Conservation (phyloP, 2,329 filamentous ascomycete genomes). For the Tolypocladium capitatum region DNA sequence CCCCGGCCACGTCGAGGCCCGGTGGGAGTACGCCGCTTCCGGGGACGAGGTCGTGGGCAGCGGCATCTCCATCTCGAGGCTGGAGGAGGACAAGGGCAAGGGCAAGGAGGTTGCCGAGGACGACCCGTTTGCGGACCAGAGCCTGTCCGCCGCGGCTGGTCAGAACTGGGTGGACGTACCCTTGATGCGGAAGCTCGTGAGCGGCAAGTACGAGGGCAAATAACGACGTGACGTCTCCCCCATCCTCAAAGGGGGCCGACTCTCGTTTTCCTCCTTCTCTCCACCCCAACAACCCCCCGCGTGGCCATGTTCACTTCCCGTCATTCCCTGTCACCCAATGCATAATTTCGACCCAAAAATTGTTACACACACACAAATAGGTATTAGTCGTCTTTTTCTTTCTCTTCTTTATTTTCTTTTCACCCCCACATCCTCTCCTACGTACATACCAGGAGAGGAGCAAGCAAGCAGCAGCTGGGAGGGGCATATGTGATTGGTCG, state of each 20-base stretch:
- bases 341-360: neutral
- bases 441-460: neutral
- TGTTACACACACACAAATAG: neutral
- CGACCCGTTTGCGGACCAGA: constrained; percentile 56
- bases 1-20: constrained; percentile 66
- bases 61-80: constrained; percentile 51
- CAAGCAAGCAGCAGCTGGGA: no score
- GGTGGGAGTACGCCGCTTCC: constrained; percentile 51
- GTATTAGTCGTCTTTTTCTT: neutral
- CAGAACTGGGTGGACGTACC: constrained; percentile 54
- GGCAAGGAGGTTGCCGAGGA: constrained; percentile 35
- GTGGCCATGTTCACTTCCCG: neutral
- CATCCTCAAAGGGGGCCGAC: neutral
- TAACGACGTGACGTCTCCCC: neutral
- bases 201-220: constrained; percentile 59
- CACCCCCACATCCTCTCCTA: neutral
- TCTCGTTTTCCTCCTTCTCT: neutral
- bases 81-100: constrained; percentile 37
- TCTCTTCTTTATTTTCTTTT: neutral
- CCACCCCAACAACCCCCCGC: no score
- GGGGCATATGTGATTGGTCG: neutral
- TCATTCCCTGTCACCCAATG: neutral
- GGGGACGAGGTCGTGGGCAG: constrained; percentile 35
- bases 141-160: constrained; percentile 8
- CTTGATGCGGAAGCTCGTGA: constrained; percentile 52